phyloP scores from a whole-genome alignment of 495 filamentous ascomycete genomes.

The Podospora anserina region DNA sequence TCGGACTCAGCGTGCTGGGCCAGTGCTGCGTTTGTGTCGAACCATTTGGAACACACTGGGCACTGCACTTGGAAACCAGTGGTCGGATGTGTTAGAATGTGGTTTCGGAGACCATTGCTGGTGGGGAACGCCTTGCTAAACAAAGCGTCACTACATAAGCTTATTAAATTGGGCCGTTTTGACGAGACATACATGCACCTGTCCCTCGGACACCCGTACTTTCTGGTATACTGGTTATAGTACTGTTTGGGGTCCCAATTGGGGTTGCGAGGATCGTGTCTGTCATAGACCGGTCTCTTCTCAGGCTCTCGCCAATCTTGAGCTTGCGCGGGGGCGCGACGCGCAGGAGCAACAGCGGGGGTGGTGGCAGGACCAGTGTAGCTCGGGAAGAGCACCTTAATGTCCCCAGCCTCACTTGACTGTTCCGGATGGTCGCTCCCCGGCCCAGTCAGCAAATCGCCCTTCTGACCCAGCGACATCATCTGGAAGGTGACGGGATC shows the following conservation, averaged over 20 bases:
- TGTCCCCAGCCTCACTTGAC: neutral
- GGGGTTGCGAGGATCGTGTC: neutral
- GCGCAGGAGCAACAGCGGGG: neutral
- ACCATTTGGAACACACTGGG: neutral
- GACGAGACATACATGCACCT: neutral
- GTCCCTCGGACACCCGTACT: neutral
- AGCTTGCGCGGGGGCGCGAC: neutral
- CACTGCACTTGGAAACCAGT: neutral
- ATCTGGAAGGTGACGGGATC: neutral
- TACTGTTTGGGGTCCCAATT: neutral
- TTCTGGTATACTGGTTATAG: neutral
- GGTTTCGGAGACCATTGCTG: neutral
- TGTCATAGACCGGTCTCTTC: neutral
- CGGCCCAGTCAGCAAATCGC: neutral
- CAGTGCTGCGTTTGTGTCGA: neutral
- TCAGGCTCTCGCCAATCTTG: neutral
- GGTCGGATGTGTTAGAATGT: neutral
- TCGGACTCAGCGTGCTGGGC: neutral
- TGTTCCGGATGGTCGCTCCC: neutral
- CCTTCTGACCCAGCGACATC: neutral
- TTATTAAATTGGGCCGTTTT: neutral
- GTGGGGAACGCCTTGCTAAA: neutral
- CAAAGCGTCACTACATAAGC: neutral
- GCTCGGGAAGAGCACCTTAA: neutral
- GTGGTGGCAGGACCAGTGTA: neutral